phyloP scores from a whole-genome alignment of 371 early-diverging fungal species.

The Phascolomyces articulosus region DNA sequence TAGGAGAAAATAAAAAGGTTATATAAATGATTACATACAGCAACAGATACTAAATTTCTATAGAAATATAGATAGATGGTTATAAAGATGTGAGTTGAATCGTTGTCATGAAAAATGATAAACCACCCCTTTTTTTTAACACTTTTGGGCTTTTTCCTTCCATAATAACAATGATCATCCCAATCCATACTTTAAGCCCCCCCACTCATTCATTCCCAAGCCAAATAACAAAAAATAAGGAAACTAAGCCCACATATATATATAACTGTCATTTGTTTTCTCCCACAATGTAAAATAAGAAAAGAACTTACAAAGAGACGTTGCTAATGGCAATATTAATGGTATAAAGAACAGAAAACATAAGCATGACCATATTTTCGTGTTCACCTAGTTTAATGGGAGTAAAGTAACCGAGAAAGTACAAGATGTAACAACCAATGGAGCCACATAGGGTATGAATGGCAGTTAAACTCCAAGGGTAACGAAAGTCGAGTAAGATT shows the following conservation, averaged over 20 bases:
- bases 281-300: neutral
- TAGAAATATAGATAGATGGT: neutral
- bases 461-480: conserved; percentile 90
- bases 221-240: too few relatives aligned
- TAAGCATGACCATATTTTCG: conserved; percentile 74
- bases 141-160: too few relatives aligned
- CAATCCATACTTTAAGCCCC: too few relatives aligned
- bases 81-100: neutral
- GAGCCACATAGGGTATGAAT: conserved; percentile 79
- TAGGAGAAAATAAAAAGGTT: too few relatives aligned
- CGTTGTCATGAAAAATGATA: neutral
- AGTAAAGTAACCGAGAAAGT: conserved; percentile 56
- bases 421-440: conserved; percentile 65
- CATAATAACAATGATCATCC: too few relatives aligned
- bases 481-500: conserved; percentile 75
- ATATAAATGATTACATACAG: conserved; percentile 42
- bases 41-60: conserved; percentile 57
- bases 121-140: conserved; percentile 8
- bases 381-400: conserved; percentile 61
- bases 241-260: too few relatives aligned
- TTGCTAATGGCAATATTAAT: conserved; percentile 89
- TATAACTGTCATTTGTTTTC: neutral
- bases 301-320: conserved; percentile 71
- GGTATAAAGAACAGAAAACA: conserved; percentile 87
- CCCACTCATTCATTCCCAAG: too few relatives aligned